These are phyloP conservation scores for Nepenthes alata DNA, from an alignment of 179 eudicot genomes.

Conservation along the genomic window DNA sequence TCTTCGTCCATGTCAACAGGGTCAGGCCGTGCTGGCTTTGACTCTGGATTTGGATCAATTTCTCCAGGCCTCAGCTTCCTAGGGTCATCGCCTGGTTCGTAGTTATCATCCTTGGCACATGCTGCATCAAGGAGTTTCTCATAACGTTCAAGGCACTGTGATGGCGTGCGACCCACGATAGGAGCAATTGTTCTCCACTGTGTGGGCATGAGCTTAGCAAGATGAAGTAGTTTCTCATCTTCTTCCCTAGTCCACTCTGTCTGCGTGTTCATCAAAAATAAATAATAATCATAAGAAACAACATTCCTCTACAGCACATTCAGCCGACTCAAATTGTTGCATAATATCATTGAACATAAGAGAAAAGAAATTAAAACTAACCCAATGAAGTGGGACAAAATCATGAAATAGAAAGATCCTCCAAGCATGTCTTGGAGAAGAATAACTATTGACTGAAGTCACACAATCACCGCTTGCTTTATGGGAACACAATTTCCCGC, in stretches of 20 bases:
- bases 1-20: conserved; percentile 99
- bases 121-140: conserved; percentile 99
- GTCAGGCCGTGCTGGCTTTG: conserved; percentile 98
- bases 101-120: conserved; percentile 86
- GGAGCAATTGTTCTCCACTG: conserved; percentile 99
- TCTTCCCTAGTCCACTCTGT: conserved; percentile 99
- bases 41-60: conserved; percentile 97
- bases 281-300: not conserved
- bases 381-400: too few relatives aligned
- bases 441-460: too few relatives aligned
- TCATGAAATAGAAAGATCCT: too few relatives aligned
- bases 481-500: too few relatives aligned
- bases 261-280: conserved; percentile 24
- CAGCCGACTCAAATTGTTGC: too few relatives aligned
- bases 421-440: too few relatives aligned
- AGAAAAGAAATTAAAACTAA: too few relatives aligned
- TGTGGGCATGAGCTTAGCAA: conserved; percentile 98
- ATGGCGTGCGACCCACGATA: conserved; percentile 97
- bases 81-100: conserved; percentile 93
- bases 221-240: conserved; percentile 92
- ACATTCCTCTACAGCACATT: too few relatives aligned
- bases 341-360: too few relatives aligned
- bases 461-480: too few relatives aligned
- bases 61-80: conserved; percentile 95
- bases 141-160: conserved; percentile 95